Evolutionary conservation across 371 early-diverging fungal genomes (phyloP).

Genomic region (Rhizopus stolonifer): DNA sequence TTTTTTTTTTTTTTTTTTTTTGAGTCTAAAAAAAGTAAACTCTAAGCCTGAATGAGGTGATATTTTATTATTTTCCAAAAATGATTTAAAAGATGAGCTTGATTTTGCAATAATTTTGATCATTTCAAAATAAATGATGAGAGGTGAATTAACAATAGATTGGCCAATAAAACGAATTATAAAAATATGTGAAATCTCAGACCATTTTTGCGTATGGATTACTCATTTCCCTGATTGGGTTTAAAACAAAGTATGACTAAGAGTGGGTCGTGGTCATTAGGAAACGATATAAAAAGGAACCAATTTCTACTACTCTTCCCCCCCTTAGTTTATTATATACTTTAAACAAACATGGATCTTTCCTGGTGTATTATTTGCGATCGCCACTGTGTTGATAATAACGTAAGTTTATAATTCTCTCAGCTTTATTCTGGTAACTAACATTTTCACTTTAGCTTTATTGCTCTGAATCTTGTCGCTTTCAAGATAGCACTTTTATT

Average conservation of each 20-base stretch:
- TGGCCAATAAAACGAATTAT: neutral
- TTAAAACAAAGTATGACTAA: conserved; percentile 5
- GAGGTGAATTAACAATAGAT: neutral
- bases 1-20: neutral
- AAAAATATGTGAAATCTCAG: neutral
- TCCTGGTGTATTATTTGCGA: conserved; percentile 41
- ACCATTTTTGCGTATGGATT: conserved; percentile 3
- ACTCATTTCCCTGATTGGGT: conserved; percentile 1
- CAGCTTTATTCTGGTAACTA: too few species aligned
- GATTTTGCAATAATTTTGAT: too few species aligned
- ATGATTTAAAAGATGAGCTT: neutral
- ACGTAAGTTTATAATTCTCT: neutral
- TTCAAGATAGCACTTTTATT: conserved; percentile 13
- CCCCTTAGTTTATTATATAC: conserved; percentile 52
- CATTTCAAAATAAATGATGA: too few species aligned
- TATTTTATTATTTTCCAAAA: neutral
- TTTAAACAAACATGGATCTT: conserved; percentile 38
- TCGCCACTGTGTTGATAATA: conserved; percentile 24
- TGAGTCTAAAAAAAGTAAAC: too few species aligned
- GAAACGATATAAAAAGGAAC: neutral
- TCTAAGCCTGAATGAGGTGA: too few species aligned
- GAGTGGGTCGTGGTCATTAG: neutral
- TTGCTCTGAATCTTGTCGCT: conserved; percentile 23
- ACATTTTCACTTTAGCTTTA: conserved; percentile 5
- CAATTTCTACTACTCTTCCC: conserved; percentile 45